Conservation (phyloP, 164 flowering plant species). For the Akebia trifoliata region DNA sequence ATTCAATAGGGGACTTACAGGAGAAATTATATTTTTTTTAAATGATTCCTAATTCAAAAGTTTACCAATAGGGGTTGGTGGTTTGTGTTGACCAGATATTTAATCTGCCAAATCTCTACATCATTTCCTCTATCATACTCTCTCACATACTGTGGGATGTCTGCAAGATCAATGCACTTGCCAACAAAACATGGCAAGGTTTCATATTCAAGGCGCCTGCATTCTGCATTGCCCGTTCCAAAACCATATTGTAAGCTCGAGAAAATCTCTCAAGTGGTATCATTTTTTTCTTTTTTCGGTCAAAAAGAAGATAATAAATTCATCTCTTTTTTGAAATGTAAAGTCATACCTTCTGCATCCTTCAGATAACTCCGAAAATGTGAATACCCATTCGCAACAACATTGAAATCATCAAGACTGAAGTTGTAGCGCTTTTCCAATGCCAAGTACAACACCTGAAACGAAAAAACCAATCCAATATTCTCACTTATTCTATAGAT, state of each 20-base stretch:
- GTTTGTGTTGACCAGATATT: slow-evolving; percentile 20
- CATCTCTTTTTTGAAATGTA: not conserved
- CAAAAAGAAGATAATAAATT: no score
- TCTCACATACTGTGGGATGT: slow-evolving; percentile 61
- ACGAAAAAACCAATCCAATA: slow-evolving; percentile 1
- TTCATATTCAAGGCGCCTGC: slow-evolving; percentile 14
- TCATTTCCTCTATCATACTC: slow-evolving; percentile 73
- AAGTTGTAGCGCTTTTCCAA: slow-evolving; percentile 91
- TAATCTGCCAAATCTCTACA: slow-evolving; percentile 82
- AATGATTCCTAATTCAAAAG: no score
- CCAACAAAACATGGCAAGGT: slow-evolving; percentile 42
- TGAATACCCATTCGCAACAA: slow-evolving; percentile 87
- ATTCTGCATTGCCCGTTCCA: slow-evolving; percentile 33
- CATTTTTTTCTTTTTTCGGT: no score
- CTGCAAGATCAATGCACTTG: slow-evolving; percentile 39
- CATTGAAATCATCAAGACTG: slow-evolving; percentile 68
- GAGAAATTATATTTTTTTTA: no score
- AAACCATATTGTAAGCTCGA: slow-evolving; percentile 3
- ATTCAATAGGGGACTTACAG: no score
- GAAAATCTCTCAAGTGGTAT: not conserved
- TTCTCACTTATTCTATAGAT: not conserved
- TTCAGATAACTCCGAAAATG: slow-evolving; percentile 53
- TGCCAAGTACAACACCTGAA: slow-evolving; percentile 74
- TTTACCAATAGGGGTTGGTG: not conserved
- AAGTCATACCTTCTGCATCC: slow-evolving; percentile 37